These are phyloP conservation scores for Leccinum proximum DNA, from an alignment of 1,284 basidiomycete genomes.

Conservation along the genomic window DNA sequence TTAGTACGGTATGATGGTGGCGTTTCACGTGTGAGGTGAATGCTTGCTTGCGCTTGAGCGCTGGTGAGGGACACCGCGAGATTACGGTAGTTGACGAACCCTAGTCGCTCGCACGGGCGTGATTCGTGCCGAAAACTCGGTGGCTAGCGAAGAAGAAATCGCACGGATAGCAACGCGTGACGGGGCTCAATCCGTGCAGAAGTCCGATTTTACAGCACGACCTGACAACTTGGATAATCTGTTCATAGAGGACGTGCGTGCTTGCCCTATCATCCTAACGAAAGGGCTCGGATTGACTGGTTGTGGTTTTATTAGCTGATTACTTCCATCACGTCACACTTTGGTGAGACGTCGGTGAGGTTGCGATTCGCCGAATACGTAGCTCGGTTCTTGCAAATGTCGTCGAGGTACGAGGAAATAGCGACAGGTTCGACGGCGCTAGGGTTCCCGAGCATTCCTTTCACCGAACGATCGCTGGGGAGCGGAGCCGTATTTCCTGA, in stretches of 20 bases:
- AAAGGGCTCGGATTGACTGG: conserved; percentile 6
- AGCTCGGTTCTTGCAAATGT: conserved; percentile 69
- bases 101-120: conserved; percentile 53
- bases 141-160: conserved; percentile 61
- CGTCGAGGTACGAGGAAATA: conserved; percentile 79
- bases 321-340: conserved; percentile 70
- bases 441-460: conserved; percentile 52
- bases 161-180: conserved; percentile 38
- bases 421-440: conserved; percentile 62
- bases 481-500: conserved; percentile 70
- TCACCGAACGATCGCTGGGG: conserved; percentile 50
- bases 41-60: no score
- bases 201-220: conserved; percentile 51
- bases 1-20: no score
- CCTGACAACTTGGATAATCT: conserved; percentile 72
- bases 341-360: conserved; percentile 78
- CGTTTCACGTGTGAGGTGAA: no score
- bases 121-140: conserved; percentile 57
- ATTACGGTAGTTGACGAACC: conserved; percentile 11
- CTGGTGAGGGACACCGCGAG: no score
- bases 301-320: conserved; percentile 45
- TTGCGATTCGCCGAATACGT: conserved; percentile 79
- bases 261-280: conserved; percentile 17
- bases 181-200: conserved; percentile 37
- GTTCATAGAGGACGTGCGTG: conserved; percentile 90